Percentiles rank a stretch among this genome's conserved stretches.
phyloP scores from a whole-genome alignment of 352 stramenopile genomes.

The Pythium biforme region DNA sequence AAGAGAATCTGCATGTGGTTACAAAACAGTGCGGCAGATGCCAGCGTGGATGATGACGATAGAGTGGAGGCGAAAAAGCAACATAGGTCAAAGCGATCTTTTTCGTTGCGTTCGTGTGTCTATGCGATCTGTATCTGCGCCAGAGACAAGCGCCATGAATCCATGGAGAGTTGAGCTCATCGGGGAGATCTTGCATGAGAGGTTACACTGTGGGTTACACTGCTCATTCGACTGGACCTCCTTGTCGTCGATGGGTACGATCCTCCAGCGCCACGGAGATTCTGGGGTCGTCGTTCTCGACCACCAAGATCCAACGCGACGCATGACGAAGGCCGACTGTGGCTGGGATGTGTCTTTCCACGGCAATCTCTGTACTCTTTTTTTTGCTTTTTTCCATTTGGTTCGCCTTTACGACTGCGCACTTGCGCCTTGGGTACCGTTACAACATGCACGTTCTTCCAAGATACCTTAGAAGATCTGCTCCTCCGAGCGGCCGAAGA shows the following conservation, averaged over 20 bases:
- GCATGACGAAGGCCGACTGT: no score
- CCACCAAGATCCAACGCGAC: no score
- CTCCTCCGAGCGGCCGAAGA: conserved; percentile 79
- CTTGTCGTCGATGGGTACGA: not conserved
- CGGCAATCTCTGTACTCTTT: not conserved
- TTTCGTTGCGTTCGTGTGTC: not conserved
- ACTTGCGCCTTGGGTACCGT: not conserved
- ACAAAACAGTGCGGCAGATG: no score
- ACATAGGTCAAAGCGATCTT: not conserved
- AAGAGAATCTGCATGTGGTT: conserved; percentile 6
- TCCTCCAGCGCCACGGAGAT: no score
- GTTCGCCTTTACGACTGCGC: not conserved
- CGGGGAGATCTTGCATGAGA: not conserved
- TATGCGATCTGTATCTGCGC: not conserved
- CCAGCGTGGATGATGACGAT: not conserved
- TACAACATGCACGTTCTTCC: conserved; percentile 5
- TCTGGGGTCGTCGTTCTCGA: no score
- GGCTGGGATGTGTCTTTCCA: no score
- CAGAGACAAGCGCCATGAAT: not conserved
- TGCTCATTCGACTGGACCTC: not conserved
- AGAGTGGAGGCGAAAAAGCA: not conserved
- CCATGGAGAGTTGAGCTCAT: no score
- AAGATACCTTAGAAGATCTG: conserved; percentile 60
- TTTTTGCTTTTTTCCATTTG: not conserved
- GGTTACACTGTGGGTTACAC: not conserved